phyloP scores from a whole-genome alignment of 768 basidiomycete genomes.

The Sarcomyxa edulis region DNA sequence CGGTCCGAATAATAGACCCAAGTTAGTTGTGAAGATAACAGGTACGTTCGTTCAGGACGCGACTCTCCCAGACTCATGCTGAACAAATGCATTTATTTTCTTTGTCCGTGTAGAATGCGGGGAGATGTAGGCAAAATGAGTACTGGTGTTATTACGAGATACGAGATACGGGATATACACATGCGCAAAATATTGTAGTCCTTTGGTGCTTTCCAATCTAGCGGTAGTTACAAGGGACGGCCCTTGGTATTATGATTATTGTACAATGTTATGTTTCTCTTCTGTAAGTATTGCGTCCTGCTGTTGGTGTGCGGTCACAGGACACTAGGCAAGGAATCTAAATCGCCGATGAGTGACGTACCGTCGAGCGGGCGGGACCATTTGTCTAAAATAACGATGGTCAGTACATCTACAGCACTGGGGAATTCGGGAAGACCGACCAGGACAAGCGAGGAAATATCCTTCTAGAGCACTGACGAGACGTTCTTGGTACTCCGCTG shows the following conservation, averaged over 20 bases:
- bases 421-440: slow-evolving; percentile 25
- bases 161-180: too few relatives aligned
- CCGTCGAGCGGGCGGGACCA: slow-evolving; percentile 44
- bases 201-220: too few relatives aligned
- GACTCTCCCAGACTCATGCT: too few relatives aligned
- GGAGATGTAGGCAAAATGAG: too few relatives aligned
- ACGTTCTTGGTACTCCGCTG: slow-evolving; percentile 72
- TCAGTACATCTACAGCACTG: neutral
- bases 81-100: too few relatives aligned
- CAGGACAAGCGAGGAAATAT: slow-evolving; percentile 77
- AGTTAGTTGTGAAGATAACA: slow-evolving; percentile 81
- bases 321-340: slow-evolving; percentile 35
- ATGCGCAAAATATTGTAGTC: too few relatives aligned
- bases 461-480: slow-evolving; percentile 67
- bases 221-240: too few relatives aligned
- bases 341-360: slow-evolving; percentile 31
- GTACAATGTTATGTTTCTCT: too few relatives aligned
- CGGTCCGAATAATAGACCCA: slow-evolving; percentile 85
- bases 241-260: too few relatives aligned
- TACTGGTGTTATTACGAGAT: too few relatives aligned
- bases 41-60: slow-evolving; percentile 42
- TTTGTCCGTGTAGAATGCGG: too few relatives aligned
- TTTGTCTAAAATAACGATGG: slow-evolving; percentile 27
- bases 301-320: slow-evolving; percentile 22
- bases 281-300: too few relatives aligned